Conservation (phyloP, 192 early-diverging fungal genomes). For the Haplosporangium gracile region DNA sequence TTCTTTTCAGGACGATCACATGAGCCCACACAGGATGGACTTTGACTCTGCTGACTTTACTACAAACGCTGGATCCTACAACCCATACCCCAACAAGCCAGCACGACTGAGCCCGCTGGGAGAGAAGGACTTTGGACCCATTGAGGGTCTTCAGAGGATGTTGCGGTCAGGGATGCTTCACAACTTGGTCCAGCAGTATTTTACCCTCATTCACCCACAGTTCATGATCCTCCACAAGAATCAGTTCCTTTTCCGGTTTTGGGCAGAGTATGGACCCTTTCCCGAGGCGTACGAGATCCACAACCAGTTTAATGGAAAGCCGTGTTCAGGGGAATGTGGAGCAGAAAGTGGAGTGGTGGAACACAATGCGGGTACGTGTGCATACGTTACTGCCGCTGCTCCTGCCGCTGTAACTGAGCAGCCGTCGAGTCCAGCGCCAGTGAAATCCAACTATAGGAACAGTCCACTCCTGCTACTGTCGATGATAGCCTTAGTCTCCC, state of each 20-base stretch:
- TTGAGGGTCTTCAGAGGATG: slow-evolving; percentile 21
- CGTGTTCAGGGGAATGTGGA: neutral
- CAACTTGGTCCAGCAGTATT: slow-evolving; percentile 48
- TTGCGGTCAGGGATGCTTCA: slow-evolving; percentile 35
- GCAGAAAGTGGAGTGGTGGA: neutral
- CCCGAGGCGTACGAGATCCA: slow-evolving; percentile 41
- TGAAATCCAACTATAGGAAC: slow-evolving; percentile 1
- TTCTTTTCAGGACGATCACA: neutral
- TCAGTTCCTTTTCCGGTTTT: slow-evolving; percentile 41
- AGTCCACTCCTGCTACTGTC: slow-evolving; percentile 37
- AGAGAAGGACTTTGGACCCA: neutral
- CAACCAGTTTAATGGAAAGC: slow-evolving; percentile 1
- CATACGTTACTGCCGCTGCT: neutral
- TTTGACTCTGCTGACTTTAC: slow-evolving; percentile 1
- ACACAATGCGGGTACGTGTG: neutral
- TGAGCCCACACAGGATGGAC: slow-evolving; percentile 15
- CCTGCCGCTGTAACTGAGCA: neutral
- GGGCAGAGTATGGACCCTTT: slow-evolving; percentile 37
- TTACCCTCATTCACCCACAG: slow-evolving; percentile 44
- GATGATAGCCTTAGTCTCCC: slow-evolving; percentile 46
- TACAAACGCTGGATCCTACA: neutral
- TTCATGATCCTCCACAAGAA: slow-evolving; percentile 53
- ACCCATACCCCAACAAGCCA: neutral
- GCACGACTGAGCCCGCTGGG: neutral
- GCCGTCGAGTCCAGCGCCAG: neutral